Evolutionary conservation across 1,284 basidiomycete species (phyloP), one percentile per base, ranked within the genome.

Genomic region (Coniophora puteana): DNA sequence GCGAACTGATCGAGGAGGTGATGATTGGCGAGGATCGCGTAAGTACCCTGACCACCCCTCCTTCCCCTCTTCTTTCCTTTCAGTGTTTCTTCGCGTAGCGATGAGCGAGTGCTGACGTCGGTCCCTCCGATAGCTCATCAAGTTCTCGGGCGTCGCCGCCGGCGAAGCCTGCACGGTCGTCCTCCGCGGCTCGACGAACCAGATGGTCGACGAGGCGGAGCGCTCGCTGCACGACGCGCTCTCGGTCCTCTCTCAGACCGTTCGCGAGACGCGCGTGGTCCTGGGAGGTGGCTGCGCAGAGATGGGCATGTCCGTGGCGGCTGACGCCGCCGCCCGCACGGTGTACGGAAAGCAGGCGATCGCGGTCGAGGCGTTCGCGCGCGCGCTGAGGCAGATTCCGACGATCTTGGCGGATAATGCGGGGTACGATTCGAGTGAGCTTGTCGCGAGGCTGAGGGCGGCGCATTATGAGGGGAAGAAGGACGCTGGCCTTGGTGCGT

Each of bases 1-100:
- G 95, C 62, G 94, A 97, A 48, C 62, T 91, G 46, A 98, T 99
- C 48, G 94, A 99, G 68, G 96, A 99, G 71, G 87, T 99, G 52
- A 98, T 99, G 79, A 98, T 99, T 53, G 96, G 96, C 28, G 96
- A 99, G 69, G 95, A 99, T 68, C 94, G 93, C 80, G 93, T 92
- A 49, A 26, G 72, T 57, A n/a, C n/a, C n/a, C n/a, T n/a, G 4
- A 10, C 5, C 33, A 34, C 22, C n/a, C n/a, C n/a, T n/a, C n/a
- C n/a, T n/a, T n/a, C n/a, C n/a, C n/a, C 28, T 1, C 13, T 25
- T 13, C 32, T 2, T 14, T 26, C 36, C 21, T 12, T 33, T 27
- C n/a, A 5, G 12, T 21, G 16, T 12, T 16, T 28, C 32, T 24
- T 29, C 39, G n/a, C 43, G 34, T 46, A 23, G 4, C 3, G 41